Evolutionary conservation across 345 rosid genomes (phyloP).

Genomic region (Gossypium stocksii): DNA sequence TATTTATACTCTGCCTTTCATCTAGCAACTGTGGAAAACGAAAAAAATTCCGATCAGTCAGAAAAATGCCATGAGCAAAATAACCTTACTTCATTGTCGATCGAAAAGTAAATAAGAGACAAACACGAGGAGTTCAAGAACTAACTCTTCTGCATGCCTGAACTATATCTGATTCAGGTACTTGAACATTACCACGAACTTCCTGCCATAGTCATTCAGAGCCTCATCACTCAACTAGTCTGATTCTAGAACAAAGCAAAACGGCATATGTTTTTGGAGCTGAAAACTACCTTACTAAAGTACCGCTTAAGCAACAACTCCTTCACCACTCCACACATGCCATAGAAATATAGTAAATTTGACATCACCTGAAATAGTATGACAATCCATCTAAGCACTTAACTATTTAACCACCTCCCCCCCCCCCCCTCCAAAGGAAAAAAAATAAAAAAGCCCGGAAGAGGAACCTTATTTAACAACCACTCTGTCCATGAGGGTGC

Average conservation of each 20-base stretch:
- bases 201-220: constrained; percentile 50
- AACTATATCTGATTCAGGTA: constrained; percentile 75
- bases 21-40: constrained; percentile 55
- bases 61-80: constrained; percentile 7
- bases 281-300: constrained; percentile 73
- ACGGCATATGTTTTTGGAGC: constrained; percentile 11
- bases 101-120: background rate
- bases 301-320: constrained; percentile 81
- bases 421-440: background rate
- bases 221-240: constrained; percentile 20
- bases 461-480: constrained; percentile 73
- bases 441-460: constrained; percentile 21
- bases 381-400: constrained; percentile 13
- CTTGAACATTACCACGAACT: constrained; percentile 70
- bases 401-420: background rate
- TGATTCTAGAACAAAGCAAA: constrained; percentile 4
- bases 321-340: constrained; percentile 90
- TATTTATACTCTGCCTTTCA: constrained; percentile 71
- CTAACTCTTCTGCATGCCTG: constrained; percentile 82
- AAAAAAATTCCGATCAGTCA: constrained; percentile 11
- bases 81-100: background rate
- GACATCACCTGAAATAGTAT: constrained; percentile 59
- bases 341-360: constrained; percentile 80
- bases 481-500: constrained; percentile 97
- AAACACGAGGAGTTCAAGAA: constrained; percentile 15